Evolutionary conservation across 1,284 basidiomycete genomes (phyloP).

Genomic region (Hymenochaete sp.): DNA sequence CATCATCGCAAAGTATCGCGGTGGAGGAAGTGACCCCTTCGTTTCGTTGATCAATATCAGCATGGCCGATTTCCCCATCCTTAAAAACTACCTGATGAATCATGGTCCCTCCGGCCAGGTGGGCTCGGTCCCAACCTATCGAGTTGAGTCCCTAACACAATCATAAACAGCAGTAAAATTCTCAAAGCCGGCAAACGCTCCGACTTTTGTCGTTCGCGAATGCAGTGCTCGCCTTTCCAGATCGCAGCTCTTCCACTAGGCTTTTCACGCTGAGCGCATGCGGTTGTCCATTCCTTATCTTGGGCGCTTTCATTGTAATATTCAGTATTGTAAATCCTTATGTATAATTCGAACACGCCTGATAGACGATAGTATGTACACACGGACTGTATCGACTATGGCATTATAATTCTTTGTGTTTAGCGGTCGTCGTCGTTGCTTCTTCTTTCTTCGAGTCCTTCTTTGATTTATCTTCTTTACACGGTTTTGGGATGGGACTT

Average conservation of each 20-base stretch:
- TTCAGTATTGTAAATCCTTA: conserved; percentile 5
- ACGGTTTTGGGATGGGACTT: conserved; percentile 73
- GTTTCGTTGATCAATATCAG: conserved; percentile 59
- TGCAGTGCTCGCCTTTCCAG: conserved; percentile 13
- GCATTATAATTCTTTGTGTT: conserved; percentile 33
- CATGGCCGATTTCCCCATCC: conserved; percentile 71
- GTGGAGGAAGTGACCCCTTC: conserved; percentile 43
- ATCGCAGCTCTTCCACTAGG: conserved; percentile 15
- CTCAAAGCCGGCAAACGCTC: too few relatives aligned
- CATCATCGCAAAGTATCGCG: conserved; percentile 64
- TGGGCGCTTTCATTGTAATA: conserved; percentile 4
- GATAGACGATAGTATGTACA: conserved; percentile 14
- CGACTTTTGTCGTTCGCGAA: too few relatives aligned
- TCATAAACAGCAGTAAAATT: conserved; percentile 6
- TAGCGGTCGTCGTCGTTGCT: conserved; percentile 17
- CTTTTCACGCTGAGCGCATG: conserved; percentile 8
- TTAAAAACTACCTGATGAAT: conserved; percentile 67
- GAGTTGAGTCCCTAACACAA: conserved; percentile 18
- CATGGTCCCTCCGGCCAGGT: conserved; percentile 42
- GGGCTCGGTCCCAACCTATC: conserved; percentile 22
- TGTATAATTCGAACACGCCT: conserved; percentile 11
- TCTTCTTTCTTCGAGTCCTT: conserved; percentile 14
- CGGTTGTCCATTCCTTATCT: conserved; percentile 16
- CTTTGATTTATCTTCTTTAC: conserved; percentile 33
- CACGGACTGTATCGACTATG: conserved; percentile 16